phyloP scores from a whole-genome alignment of 2,329 filamentous ascomycete species.

The Exophiala oligosperma region DNA sequence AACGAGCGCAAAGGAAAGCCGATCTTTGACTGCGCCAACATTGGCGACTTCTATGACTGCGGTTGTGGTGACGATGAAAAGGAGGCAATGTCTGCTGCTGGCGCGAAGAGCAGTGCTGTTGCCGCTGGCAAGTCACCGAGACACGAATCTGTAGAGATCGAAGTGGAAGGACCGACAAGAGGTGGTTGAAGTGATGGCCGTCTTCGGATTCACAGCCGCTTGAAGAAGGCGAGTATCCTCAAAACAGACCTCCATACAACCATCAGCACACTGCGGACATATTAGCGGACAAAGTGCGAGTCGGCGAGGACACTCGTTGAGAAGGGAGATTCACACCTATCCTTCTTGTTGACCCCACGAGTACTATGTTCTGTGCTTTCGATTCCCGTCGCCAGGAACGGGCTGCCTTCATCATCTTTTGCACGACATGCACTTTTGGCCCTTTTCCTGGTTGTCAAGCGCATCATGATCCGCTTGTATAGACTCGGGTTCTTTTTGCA shows the following conservation, averaged over 20 bases:
- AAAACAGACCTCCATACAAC: too few species aligned
- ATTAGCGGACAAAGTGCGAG: too few species aligned
- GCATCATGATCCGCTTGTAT: slow-evolving; percentile 10
- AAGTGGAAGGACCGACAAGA: slow-evolving; percentile 28
- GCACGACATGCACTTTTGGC: slow-evolving; percentile 15
- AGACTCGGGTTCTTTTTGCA: not conserved
- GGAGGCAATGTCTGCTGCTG: slow-evolving; percentile 27
- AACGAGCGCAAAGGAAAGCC: slow-evolving; percentile 62
- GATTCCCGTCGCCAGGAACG: slow-evolving; percentile 17
- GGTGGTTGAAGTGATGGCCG: slow-evolving; percentile 21
- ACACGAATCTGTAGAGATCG: slow-evolving; percentile 25
- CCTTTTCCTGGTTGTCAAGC: slow-evolving; percentile 9
- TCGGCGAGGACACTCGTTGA: not conserved
- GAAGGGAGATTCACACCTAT: slow-evolving; percentile 15
- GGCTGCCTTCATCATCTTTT: slow-evolving; percentile 1
- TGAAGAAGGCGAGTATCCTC: not conserved
- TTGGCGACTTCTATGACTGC: slow-evolving; percentile 68
- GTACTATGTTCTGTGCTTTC: slow-evolving; percentile 13
- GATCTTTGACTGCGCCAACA: slow-evolving; percentile 63
- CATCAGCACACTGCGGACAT: not conserved
- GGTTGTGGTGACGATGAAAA: slow-evolving; percentile 61
- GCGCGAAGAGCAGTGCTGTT: slow-evolving; percentile 19
- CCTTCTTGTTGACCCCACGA: slow-evolving; percentile 9
- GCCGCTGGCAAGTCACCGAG: slow-evolving; percentile 13
- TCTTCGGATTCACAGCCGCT: not conserved